Evolutionary conservation across 805 yeast species (phyloP).

Genomic region (Pichia nanzhaoensis): DNA sequence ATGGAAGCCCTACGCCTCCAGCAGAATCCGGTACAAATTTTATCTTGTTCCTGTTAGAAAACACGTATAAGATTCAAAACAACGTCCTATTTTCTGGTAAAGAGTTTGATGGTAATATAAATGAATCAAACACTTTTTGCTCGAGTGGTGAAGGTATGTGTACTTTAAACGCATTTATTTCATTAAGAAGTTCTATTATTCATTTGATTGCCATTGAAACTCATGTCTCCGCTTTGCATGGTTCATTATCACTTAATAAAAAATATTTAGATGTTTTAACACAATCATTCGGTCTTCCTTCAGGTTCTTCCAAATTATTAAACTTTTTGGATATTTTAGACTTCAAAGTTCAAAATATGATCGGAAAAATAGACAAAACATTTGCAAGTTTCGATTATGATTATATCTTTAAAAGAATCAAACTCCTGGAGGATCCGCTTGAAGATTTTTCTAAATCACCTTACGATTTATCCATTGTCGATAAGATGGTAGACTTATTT

Average conservation of each 20-base stretch:
- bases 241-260: slow-evolving; percentile 45
- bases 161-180: slow-evolving; percentile 54
- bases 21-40: slow-evolving; percentile 31
- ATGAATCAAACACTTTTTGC: slow-evolving; percentile 30
- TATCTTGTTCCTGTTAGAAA: slow-evolving; percentile 43
- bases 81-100: slow-evolving; percentile 49
- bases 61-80: slow-evolving; percentile 49
- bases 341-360: slow-evolving; percentile 41
- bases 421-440: slow-evolving; percentile 22
- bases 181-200: slow-evolving; percentile 52
- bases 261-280: slow-evolving; percentile 49
- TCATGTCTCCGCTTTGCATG: slow-evolving; percentile 43
- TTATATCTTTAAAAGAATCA: slow-evolving; percentile 37
- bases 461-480: slow-evolving; percentile 39
- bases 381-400: slow-evolving; percentile 35
- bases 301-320: slow-evolving; percentile 61
- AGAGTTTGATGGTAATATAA: slow-evolving; percentile 38
- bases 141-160: slow-evolving; percentile 36
- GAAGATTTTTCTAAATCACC: slow-evolving; percentile 17
- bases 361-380: slow-evolving; percentile 33
- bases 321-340: slow-evolving; percentile 67
- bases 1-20: slow-evolving; percentile 11
- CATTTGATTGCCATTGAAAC: slow-evolving; percentile 68
- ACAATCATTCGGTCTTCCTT: slow-evolving; percentile 40
- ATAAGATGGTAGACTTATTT: slow-evolving; percentile 22